Evolutionary conservation across 768 basidiomycete species (phyloP).

Genomic region (Boletus tomentosulus): DNA sequence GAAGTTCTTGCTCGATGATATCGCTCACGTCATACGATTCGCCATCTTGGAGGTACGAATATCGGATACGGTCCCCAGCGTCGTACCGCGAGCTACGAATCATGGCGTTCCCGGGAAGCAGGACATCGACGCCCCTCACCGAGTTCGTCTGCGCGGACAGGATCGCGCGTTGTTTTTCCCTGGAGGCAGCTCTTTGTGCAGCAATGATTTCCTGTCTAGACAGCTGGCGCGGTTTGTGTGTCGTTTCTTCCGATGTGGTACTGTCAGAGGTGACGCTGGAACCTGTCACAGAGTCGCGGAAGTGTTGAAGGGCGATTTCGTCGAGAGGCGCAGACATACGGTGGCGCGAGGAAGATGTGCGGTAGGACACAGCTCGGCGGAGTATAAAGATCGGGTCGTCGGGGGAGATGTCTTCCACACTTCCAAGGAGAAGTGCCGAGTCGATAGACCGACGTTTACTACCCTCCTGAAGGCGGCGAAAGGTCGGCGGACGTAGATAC

Average conservation of each 20-base stretch:
- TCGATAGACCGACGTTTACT: conserved; percentile 88
- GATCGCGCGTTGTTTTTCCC: conserved; percentile 83
- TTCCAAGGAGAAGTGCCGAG: conserved; percentile 65
- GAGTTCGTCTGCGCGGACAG: conserved; percentile 83
- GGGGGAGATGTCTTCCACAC: conserved; percentile 65
- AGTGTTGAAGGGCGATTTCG: conserved; percentile 72
- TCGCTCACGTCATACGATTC: conserved; percentile 93
- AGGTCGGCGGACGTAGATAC: conserved; percentile 68
- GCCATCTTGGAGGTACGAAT: conserved; percentile 93
- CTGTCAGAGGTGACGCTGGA: conserved; percentile 57
- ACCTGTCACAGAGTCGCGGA: conserved; percentile 57
- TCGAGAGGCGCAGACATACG: conserved; percentile 76
- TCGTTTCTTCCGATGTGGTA: conserved; percentile 28
- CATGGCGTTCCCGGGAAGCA: conserved; percentile 79
- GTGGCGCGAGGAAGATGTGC: conserved; percentile 63
- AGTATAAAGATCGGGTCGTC: conserved; percentile 91
- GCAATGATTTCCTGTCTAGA: conserved; percentile 90
- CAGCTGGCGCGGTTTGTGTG: conserved; percentile 34
- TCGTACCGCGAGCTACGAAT: conserved; percentile 81
- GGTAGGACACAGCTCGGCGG: conserved; percentile 74
- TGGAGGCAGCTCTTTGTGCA: conserved; percentile 81
- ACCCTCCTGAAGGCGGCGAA: conserved; percentile 52
- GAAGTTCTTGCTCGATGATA: conserved; percentile 86
- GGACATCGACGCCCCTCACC: conserved; percentile 82
- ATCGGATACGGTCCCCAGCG: conserved; percentile 70